Percentiles rank a stretch among this genome's conserved stretches.
These are phyloP conservation scores for Hyphopichia burtonii DNA, from an alignment of 1,139 yeast species.

Conservation along the genomic window DNA sequence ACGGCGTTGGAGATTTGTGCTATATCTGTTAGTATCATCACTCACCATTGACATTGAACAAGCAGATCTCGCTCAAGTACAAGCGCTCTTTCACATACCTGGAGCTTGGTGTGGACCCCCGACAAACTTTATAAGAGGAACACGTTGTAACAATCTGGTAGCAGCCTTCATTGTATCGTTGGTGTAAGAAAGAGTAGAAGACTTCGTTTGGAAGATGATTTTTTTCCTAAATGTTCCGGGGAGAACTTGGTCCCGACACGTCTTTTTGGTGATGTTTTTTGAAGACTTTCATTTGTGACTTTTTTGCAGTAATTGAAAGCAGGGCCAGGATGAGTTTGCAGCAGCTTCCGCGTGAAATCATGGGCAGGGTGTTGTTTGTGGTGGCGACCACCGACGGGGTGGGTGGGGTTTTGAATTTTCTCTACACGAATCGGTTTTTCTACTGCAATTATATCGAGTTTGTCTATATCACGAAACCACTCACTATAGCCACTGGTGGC, in stretches of 20 bases:
- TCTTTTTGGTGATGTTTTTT: neutral
- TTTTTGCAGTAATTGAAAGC: neutral
- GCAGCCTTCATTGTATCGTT: slow-evolving; percentile 25
- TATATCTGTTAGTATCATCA: slow-evolving; percentile 25
- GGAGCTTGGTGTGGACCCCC: slow-evolving; percentile 59
- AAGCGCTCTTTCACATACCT: slow-evolving; percentile 35
- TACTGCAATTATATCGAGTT: slow-evolving; percentile 5
- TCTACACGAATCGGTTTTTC: slow-evolving; percentile 7
- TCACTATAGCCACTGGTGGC: too few species aligned
- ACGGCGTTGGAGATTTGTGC: slow-evolving; percentile 25
- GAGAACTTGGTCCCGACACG: slow-evolving; percentile 1
- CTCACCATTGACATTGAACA: too few species aligned
- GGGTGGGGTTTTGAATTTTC: slow-evolving; percentile 1
- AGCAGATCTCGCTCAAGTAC: too few species aligned
- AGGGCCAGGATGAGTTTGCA: neutral
- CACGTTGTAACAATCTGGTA: slow-evolving; percentile 37
- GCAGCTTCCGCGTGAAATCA: neutral
- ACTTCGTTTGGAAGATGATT: too few species aligned
- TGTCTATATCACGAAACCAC: slow-evolving; percentile 6
- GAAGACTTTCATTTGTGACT: neutral
- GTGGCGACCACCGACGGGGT: neutral
- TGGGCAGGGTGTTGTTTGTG: neutral
- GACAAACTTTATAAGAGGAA: slow-evolving; percentile 61
- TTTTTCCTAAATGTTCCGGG: slow-evolving; percentile 2
- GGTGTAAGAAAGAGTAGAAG: neutral